A percentile compares a stretch with the other conserved stretches of the same genome.
phyloP scores from a whole-genome alignment of 1,284 basidiomycete species.

The Boletus mariae region DNA sequence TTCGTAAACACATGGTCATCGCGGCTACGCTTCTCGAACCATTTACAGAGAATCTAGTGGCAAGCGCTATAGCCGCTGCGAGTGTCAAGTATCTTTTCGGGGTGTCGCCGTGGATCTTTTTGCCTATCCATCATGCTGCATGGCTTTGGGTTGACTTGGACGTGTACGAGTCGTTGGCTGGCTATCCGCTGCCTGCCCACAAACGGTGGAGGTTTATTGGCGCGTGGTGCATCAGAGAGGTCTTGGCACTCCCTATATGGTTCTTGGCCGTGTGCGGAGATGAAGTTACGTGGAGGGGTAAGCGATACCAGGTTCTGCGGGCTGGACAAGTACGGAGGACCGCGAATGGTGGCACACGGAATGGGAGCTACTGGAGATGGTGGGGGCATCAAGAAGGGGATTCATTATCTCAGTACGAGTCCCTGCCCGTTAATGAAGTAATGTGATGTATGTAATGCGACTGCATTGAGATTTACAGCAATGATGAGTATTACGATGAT shows the following conservation, averaged over 20 bases:
- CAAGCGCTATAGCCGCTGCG: constrained; percentile 60
- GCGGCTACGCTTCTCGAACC: constrained; percentile 84
- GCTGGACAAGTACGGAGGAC: constrained; percentile 57
- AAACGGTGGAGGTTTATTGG: constrained; percentile 59
- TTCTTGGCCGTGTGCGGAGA: constrained; percentile 74
- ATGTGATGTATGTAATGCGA: constrained; percentile 20
- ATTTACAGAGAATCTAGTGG: constrained; percentile 79
- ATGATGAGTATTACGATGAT: constrained; percentile 30
- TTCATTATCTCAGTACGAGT: constrained; percentile 14
- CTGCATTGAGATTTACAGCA: constrained; percentile 27
- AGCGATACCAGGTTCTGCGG: constrained; percentile 55
- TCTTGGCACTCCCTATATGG: constrained; percentile 84
- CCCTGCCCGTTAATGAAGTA: constrained; percentile 14
- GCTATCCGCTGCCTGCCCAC: constrained; percentile 52
- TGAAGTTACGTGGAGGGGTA: constrained; percentile 82
- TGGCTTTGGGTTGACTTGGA: constrained; percentile 73
- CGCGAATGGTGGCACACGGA: neutral
- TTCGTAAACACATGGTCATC: constrained; percentile 88
- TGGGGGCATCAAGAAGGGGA: constrained; percentile 12
- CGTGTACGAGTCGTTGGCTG: constrained; percentile 69
- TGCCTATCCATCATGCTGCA: constrained; percentile 51
- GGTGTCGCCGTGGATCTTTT: constrained; percentile 50
- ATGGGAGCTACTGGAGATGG: constrained; percentile 10
- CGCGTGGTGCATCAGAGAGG: constrained; percentile 78
- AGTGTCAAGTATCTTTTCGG: constrained; percentile 54